Percentiles rank a stretch among this genome's conserved stretches.
phyloP scores from a whole-genome alignment of 1,284 basidiomycete genomes.

The Trichosporon sp. region DNA sequence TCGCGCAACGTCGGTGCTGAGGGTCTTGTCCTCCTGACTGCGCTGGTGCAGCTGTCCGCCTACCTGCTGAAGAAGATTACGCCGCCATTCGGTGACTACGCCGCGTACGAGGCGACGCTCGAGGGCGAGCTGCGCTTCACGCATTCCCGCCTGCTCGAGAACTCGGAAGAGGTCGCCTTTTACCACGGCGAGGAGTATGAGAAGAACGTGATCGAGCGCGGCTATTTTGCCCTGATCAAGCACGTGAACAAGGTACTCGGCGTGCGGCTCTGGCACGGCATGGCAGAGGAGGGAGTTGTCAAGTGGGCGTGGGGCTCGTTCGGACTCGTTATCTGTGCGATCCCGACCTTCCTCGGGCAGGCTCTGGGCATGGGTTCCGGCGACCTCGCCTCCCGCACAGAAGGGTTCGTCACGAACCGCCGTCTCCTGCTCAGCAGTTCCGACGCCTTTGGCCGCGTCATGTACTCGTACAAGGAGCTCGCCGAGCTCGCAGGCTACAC shows the following conservation, averaged over 20 bases:
- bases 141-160: conserved; percentile 90
- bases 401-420: conserved; percentile 93
- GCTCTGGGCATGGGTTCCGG: conserved; percentile 66
- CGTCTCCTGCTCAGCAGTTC: conserved; percentile 72
- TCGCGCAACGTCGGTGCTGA: conserved; percentile 94
- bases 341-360: conserved; percentile 90
- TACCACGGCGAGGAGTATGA: conserved; percentile 88
- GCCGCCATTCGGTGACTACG: conserved; percentile 91
- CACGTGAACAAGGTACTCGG: conserved; percentile 84
- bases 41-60: conserved; percentile 81
- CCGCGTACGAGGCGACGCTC: conserved; percentile 75
- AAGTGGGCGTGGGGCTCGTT: conserved; percentile 98
- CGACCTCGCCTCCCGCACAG: conserved; percentile 81
- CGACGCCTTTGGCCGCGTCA: conserved; percentile 66
- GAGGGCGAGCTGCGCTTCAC: conserved; percentile 86
- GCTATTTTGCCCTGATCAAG: conserved; percentile 83
- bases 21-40: conserved; percentile 79
- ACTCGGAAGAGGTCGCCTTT: conserved; percentile 92
- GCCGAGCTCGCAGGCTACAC: conserved; percentile 96
- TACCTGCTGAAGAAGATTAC: conserved; percentile 75
- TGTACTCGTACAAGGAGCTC: conserved; percentile 95
- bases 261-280: conserved; percentile 85
- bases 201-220: conserved; percentile 88
- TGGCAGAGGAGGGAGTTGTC: conserved; percentile 91
- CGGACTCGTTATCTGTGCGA: conserved; percentile 88